phyloP scores from a whole-genome alignment of 148 eudicot genomes.

The Amaranthus hypochondriacus region DNA sequence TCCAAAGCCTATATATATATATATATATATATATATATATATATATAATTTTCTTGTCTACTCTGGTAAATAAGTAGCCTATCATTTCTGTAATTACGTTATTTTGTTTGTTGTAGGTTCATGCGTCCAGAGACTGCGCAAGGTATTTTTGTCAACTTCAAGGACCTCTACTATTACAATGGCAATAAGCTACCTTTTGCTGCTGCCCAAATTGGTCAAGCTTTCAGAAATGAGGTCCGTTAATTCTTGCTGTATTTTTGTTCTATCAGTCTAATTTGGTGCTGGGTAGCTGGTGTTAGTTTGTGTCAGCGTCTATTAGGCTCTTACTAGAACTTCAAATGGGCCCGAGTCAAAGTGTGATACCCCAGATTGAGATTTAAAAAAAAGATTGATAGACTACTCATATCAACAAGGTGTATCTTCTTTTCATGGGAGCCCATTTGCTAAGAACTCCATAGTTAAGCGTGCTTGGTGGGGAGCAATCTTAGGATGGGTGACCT shows the following conservation, averaged over 20 bases:
- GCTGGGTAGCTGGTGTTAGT: background rate
- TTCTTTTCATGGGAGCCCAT: too few species aligned
- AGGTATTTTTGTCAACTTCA: constrained; percentile 95
- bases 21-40: too few species aligned
- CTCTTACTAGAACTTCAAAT: background rate
- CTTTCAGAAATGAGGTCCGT: constrained; percentile 86
- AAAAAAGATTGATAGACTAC: too few species aligned
- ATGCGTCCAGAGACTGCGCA: constrained; percentile 99
- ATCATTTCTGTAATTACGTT: background rate
- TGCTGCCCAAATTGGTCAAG: constrained; percentile 98
- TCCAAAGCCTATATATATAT: too few species aligned
- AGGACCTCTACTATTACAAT: constrained; percentile 89
- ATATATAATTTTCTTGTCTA: background rate
- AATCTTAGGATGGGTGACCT: too few species aligned
- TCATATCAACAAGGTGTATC: too few species aligned
- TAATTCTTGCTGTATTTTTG: background rate
- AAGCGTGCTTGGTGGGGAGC: too few species aligned
- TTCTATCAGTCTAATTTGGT: background rate
- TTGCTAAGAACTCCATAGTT: too few species aligned
- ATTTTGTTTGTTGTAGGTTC: constrained; percentile 41
- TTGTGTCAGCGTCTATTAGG: background rate
- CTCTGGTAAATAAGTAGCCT: background rate
- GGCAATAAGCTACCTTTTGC: constrained; percentile 96
- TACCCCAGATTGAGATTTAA: too few species aligned
- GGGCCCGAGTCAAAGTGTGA: background rate